These are phyloP conservation scores for Microdochium bolleyi DNA, from an alignment of 2,329 filamentous ascomycete genomes.

Conservation along the genomic window DNA sequence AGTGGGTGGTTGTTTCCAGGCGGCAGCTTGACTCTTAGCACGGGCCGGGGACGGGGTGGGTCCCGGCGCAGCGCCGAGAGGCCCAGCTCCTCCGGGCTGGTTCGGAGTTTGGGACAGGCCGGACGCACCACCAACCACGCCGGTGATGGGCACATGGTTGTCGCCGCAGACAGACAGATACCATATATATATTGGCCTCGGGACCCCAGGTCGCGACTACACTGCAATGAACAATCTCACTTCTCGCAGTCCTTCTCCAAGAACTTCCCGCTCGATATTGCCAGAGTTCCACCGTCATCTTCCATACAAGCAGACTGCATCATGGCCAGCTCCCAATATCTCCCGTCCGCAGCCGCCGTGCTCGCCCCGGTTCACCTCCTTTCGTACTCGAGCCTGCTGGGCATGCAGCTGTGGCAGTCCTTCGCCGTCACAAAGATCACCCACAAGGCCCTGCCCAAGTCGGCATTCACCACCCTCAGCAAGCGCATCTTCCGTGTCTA, in stretches of 20 bases:
- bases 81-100: no score
- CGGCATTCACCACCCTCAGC: constrained; percentile 28
- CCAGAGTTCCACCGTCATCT: no score
- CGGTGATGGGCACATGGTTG: no score
- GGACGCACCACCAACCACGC: not conserved
- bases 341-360: constrained; percentile 4
- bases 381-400: constrained; percentile 28
- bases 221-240: no score
- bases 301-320: not conserved
- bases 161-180: no score
- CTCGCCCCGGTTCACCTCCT: constrained; percentile 27
- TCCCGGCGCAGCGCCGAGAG: not conserved
- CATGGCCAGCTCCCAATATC: not conserved
- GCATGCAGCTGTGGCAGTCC: constrained; percentile 29
- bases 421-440: constrained; percentile 28
- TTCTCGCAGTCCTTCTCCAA: no score
- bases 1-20: no score
- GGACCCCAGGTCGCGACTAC: no score
- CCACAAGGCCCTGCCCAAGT: constrained; percentile 20
- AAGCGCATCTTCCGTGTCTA: constrained; percentile 32
- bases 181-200: no score
- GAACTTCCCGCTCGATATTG: no score
- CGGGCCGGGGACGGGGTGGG: not conserved
- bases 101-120: not conserved
- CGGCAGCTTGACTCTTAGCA: not conserved